Conservation (phyloP, 306 rosid species). For the Ochetophila trinervis region DNA sequence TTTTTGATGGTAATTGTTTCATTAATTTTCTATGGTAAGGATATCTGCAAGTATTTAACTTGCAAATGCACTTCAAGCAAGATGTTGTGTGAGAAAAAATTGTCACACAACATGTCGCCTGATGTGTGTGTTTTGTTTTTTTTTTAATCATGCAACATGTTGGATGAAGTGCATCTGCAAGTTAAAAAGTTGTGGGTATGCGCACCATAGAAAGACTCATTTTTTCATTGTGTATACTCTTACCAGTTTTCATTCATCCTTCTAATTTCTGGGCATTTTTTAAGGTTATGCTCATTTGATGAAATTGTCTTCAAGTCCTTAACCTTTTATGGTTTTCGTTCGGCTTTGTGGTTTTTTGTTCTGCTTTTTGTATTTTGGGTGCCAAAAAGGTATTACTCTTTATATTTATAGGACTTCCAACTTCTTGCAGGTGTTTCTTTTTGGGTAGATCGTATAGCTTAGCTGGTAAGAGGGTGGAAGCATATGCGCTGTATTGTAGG, state of each 20-base stretch:
- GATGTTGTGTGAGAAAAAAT: too few relatives aligned
- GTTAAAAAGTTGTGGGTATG: too few relatives aligned
- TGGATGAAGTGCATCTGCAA: too few relatives aligned
- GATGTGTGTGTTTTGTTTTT: too few relatives aligned
- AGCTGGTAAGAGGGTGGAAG: slow-evolving; percentile 94
- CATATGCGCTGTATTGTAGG: slow-evolving; percentile 69
- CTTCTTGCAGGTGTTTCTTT: slow-evolving; percentile 79
- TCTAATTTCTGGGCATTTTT: slow-evolving; percentile 3
- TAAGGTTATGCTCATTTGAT: neutral
- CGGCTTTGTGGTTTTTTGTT: too few relatives aligned
- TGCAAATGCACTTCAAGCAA: too few relatives aligned
- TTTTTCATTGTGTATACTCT: neutral
- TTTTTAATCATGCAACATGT: too few relatives aligned
- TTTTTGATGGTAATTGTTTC: too few relatives aligned
- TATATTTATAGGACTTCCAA: slow-evolving; percentile 7
- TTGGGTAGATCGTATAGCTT: slow-evolving; percentile 83
- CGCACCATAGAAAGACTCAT: too few relatives aligned
- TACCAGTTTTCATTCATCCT: neutral
- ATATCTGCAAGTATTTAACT: too few relatives aligned
- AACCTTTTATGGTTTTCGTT: neutral
- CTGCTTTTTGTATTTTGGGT: neutral
- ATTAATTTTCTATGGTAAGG: too few relatives aligned
- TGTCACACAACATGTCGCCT: too few relatives aligned
- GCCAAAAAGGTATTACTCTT: neutral
- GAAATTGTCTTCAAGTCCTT: neutral